phyloP scores from a whole-genome alignment of 345 rosid genomes.

The Cardamine occulta region DNA sequence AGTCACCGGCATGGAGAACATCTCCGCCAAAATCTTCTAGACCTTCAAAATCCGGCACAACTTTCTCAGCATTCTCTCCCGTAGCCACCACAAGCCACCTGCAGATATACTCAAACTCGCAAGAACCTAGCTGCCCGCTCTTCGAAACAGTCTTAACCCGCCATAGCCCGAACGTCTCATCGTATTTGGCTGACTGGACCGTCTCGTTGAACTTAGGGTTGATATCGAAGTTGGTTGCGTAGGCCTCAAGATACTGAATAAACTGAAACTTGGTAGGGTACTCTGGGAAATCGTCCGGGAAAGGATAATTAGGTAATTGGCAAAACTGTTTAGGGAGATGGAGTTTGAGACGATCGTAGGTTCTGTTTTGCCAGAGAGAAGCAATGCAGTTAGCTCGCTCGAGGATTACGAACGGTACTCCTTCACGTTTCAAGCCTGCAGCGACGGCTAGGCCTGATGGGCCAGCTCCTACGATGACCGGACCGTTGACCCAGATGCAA shows the following conservation, averaged over 20 bases:
- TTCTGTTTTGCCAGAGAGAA: slow-evolving; percentile 81
- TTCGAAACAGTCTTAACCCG: slow-evolving; percentile 60
- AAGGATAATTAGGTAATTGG: slow-evolving; percentile 64
- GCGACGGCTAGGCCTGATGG: slow-evolving; percentile 82
- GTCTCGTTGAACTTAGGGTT: slow-evolving; percentile 68
- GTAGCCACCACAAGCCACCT: slow-evolving; percentile 87
- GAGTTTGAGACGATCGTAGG: slow-evolving; percentile 84
- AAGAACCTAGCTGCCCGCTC: slow-evolving; percentile 40
- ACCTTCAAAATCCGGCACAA: slow-evolving; percentile 78
- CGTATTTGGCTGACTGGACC: slow-evolving; percentile 74
- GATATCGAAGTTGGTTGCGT: slow-evolving; percentile 64
- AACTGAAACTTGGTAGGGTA: slow-evolving; percentile 81
- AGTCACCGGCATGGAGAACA: slow-evolving; percentile 73
- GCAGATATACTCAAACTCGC: slow-evolving; percentile 75
- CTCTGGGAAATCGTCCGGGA: slow-evolving; percentile 71
- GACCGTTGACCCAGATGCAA: slow-evolving; percentile 87
- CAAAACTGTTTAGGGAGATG: slow-evolving; percentile 90
- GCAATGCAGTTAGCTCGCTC: slow-evolving; percentile 85
- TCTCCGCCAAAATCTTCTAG: slow-evolving; percentile 60
- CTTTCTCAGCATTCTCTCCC: slow-evolving; percentile 87
- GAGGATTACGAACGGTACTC: slow-evolving; percentile 75
- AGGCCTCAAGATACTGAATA: slow-evolving; percentile 69
- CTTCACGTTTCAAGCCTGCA: slow-evolving; percentile 67
- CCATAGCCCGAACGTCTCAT: slow-evolving; percentile 71
- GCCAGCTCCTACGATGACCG: slow-evolving; percentile 87